A percentile compares a stretch with the other conserved stretches of the same genome.
These are phyloP conservation scores for Akanthomyces dipterigenus DNA, from an alignment of 2,329 filamentous ascomycete genomes.

Conservation along the genomic window DNA sequence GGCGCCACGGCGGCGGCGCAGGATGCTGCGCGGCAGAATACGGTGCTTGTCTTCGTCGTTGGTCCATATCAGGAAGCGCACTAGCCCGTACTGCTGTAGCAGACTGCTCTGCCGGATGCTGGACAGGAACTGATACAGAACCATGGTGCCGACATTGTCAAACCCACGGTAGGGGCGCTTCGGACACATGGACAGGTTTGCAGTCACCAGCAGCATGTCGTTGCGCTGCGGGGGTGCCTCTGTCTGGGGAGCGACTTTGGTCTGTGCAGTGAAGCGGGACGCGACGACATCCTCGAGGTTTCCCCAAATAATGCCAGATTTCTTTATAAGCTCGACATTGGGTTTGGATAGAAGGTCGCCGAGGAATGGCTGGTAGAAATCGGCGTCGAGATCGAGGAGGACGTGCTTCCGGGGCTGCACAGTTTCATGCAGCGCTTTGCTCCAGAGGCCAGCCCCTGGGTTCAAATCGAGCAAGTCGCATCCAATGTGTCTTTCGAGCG, in stretches of 20 bases:
- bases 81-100: constrained; percentile 69
- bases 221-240: constrained; percentile 48
- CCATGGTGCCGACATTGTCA: constrained; percentile 48
- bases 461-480: constrained; percentile 86
- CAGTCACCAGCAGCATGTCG: constrained; percentile 65
- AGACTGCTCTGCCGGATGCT: constrained; percentile 51
- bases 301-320: constrained; percentile 53
- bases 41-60: constrained; percentile 51
- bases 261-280: constrained; percentile 50
- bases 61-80: constrained; percentile 73
- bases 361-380: constrained; percentile 55
- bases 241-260: constrained; percentile 23
- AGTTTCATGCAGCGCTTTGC: constrained; percentile 64
- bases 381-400: constrained; percentile 65
- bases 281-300: constrained; percentile 49
- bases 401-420: constrained; percentile 77
- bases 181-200: constrained; percentile 55
- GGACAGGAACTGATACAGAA: constrained; percentile 56
- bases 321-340: constrained; percentile 44
- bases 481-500: constrained; percentile 62
- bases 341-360: constrained; percentile 45
- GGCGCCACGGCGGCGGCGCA: constrained; percentile 47
- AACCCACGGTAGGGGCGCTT: constrained; percentile 44
- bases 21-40: constrained; percentile 54
- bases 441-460: constrained; percentile 75